phyloP scores from a whole-genome alignment of 2,329 filamentous ascomycete species.

The Neophaeococcomyces aloes region DNA sequence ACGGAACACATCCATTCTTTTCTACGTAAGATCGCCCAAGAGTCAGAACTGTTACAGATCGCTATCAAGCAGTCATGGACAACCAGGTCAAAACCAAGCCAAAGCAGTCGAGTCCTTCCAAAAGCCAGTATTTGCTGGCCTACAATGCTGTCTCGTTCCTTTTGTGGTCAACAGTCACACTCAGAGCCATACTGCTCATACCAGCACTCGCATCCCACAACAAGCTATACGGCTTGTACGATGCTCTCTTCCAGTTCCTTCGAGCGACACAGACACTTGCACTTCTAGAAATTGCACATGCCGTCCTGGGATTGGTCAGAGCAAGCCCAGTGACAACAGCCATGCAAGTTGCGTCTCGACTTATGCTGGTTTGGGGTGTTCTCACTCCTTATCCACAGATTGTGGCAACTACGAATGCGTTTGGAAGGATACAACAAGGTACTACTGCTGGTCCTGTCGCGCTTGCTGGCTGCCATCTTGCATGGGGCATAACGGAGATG shows the following conservation, averaged over 20 bases:
- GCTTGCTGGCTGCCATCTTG: constrained; percentile 49
- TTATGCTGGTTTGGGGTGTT: constrained; percentile 82
- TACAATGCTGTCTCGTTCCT: constrained; percentile 74
- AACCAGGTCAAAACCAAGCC: constrained; percentile 16
- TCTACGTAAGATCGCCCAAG: too few species aligned
- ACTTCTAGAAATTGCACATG: constrained; percentile 72
- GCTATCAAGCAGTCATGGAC: constrained; percentile 23
- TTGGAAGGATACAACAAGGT: constrained; percentile 14
- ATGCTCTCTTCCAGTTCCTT: constrained; percentile 35
- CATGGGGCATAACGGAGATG: constrained; percentile 86
- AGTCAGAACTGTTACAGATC: too few species aligned
- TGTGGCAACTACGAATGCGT: constrained; percentile 47
- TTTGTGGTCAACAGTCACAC: constrained; percentile 69
- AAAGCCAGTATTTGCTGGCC: constrained; percentile 62
- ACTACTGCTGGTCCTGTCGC: constrained; percentile 22
- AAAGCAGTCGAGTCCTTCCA: constrained; percentile 35
- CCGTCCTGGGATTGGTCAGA: constrained; percentile 68
- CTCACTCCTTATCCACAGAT: constrained; percentile 62
- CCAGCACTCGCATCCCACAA: constrained; percentile 42
- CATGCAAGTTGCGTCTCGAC: constrained; percentile 80
- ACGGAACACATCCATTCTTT: too few species aligned
- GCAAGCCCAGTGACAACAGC: constrained; percentile 73
- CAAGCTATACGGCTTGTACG: constrained; percentile 33
- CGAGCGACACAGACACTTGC: constrained; percentile 71
- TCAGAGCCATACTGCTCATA: constrained; percentile 52